Evolutionary conservation across 768 basidiomycete genomes (phyloP), one percentile per base, ranked within the genome.

Genomic region (Naganishia vaughanmartiniae): DNA sequence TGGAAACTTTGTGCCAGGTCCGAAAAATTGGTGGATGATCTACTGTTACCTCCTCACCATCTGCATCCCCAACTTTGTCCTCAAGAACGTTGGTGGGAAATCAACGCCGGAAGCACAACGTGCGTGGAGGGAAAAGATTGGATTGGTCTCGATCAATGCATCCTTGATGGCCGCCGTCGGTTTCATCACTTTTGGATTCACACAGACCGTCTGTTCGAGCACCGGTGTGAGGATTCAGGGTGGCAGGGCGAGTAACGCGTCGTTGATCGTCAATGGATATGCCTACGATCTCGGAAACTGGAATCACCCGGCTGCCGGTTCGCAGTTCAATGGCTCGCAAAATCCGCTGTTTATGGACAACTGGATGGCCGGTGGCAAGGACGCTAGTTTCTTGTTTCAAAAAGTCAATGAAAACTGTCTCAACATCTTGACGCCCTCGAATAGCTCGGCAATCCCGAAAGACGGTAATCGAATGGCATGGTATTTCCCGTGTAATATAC

Each of bases 51-150:
- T 93, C 73, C 72, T 96, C 65, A 99, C 96, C 7, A 86, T 85
- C 75, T 89, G 88, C 76, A 83, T 95, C n/a, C 96, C 96, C 1
- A 82, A 87, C 1, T 87, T 81, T 67, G 76, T 90, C 70, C 72
- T 97, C 26, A 85, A 96, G 70, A 85, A 83, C 65, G 83, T 87
- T 34, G 93, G 90, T 76, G 92, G 94, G 67, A 89, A 96, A 74
- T 86, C 86, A 67, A 94, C 89, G 33, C 90, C 92, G 0, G 96
- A 99, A 73, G 90, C 90, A 74, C 93, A 96, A 80, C 88, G 93
- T 58, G 96, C 96, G 53, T 99, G 94, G 94, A 86, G 96, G 73
- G 96, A 99, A 83, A 99, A 99, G 84, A 92, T 97, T 82, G 96
- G 95, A 10, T 86, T 99, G 30, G 84, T 99, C 58, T 84, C 85